Evolutionary conservation across 1,139 yeast species (phyloP).

Genomic region (Geotrichum bryndzae): DNA sequence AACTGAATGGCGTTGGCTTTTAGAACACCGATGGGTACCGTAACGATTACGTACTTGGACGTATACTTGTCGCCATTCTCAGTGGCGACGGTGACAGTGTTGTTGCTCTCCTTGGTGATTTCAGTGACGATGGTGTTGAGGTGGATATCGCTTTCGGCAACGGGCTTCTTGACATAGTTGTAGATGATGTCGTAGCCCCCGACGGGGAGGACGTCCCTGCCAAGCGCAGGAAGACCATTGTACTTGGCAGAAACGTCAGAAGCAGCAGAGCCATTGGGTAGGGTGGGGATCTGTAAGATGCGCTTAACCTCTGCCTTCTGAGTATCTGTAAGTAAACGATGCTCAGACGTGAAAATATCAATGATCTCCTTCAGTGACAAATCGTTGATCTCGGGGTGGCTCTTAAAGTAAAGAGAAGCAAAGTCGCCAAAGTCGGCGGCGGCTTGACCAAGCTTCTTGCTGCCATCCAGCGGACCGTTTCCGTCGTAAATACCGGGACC

Average conservation of each 20-base stretch:
- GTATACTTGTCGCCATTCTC: slow-evolving; percentile 29
- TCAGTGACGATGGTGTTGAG: slow-evolving; percentile 44
- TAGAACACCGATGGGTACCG: slow-evolving; percentile 70
- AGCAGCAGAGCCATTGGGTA: slow-evolving; percentile 68
- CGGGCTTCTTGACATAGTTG: slow-evolving; percentile 23
- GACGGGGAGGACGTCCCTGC: slow-evolving; percentile 81
- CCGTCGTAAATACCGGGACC: slow-evolving; percentile 34
- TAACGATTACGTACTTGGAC: slow-evolving; percentile 55
- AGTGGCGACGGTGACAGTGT: slow-evolving; percentile 28
- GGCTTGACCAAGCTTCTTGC: slow-evolving; percentile 42
- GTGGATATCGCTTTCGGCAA: slow-evolving; percentile 42
- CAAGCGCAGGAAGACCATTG: slow-evolving; percentile 68
- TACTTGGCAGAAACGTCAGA: slow-evolving; percentile 22
- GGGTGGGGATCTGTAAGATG: slow-evolving; percentile 51
- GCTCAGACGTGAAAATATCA: slow-evolving; percentile 43
- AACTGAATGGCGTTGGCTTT: slow-evolving; percentile 49
- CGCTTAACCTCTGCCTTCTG: slow-evolving; percentile 49
- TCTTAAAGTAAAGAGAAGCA: slow-evolving; percentile 38
- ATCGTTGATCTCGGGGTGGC: slow-evolving; percentile 33
- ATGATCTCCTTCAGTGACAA: slow-evolving; percentile 49
- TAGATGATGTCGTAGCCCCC: slow-evolving; percentile 53
- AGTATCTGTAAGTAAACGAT: slow-evolving; percentile 37
- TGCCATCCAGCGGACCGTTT: slow-evolving; percentile 33
- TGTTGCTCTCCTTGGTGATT: slow-evolving; percentile 31
- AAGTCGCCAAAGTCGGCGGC: slow-evolving; percentile 55